Evolutionary conservation across 805 yeast genomes (phyloP).

Genomic region (Hermanozyma aechmeae): DNA sequence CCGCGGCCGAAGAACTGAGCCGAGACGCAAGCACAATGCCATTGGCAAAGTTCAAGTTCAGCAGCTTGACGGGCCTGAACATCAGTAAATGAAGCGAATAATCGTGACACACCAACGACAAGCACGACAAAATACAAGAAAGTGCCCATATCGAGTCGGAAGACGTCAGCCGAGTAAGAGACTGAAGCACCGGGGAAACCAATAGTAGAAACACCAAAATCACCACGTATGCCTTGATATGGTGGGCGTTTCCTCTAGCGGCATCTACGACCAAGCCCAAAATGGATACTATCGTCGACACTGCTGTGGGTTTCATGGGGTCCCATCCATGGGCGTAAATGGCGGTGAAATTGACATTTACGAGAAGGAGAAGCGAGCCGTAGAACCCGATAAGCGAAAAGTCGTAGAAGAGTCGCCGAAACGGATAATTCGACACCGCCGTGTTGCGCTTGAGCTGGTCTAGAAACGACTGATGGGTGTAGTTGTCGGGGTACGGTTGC

Average conservation of each 20-base stretch:
- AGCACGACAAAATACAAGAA: constrained; percentile 65
- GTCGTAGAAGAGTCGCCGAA: constrained; percentile 57
- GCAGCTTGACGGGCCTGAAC: background rate
- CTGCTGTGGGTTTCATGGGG: constrained; percentile 32
- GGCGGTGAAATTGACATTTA: constrained; percentile 61
- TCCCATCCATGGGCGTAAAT: constrained; percentile 43
- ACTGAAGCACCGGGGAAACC: constrained; percentile 81
- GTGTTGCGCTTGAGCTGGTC: constrained; percentile 71
- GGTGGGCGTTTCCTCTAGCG: constrained; percentile 1
- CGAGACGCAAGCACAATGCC: constrained; percentile 91
- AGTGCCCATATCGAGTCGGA: constrained; percentile 95
- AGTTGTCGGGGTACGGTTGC: constrained; percentile 87
- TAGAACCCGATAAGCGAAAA: constrained; percentile 62
- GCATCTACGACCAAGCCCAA: constrained; percentile 2
- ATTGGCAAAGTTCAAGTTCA: constrained; percentile 69
- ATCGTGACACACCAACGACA: constrained; percentile 61
- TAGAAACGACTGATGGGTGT: constrained; percentile 75
- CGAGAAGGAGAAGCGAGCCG: constrained; percentile 51
- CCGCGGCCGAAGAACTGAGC: constrained; percentile 60
- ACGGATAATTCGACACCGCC: constrained; percentile 61
- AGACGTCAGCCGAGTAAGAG: constrained; percentile 80
- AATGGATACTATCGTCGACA: constrained; percentile 19
- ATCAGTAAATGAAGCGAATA: constrained; percentile 41
- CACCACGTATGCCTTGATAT: constrained; percentile 55
- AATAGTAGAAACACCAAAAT: constrained; percentile 65